Evolutionary conservation across 2,329 filamentous ascomycete species (phyloP), one percentile per base, ranked within the genome.

Genomic region (Trichoderma sp.): DNA sequence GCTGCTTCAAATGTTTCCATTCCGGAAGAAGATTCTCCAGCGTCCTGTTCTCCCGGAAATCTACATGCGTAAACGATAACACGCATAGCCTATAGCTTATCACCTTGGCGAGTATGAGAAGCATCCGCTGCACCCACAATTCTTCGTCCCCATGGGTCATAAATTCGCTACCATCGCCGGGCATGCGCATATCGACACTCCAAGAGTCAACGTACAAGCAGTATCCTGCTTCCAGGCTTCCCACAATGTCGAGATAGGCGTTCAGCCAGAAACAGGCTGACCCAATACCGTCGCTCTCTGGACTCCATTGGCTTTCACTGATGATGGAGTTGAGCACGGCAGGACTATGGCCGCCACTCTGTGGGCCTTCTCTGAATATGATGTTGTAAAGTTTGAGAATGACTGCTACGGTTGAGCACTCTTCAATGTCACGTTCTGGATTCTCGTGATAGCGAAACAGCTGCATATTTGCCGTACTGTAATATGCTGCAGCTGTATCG

Each of bases 231-330:
- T 93, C 91, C 18, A 98, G 84, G 80, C 94, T 97, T 74, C 90
- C 93, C 32, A 98, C 85, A n/a, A 98, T 85, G 79, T 98, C 95
- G 87, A 97, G 92, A 18, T 92, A 92, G 18, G 97, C 90, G 76
- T 97, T 97, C 47, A 98, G 85, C 95, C 95, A 98, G 82, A 98
- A 98, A 80, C 95, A 98, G 1, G 95, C 94, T 0, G 91, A 89
- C 1, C 94, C 95, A 24, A 97, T 89, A 0, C 95, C 94, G 1
- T 86, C 88, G 43, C 92, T 92, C 73, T 86, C 89, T 0, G 93
- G 93, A 76, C 93, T 92, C 95, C 95, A 98, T 5, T 91, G 90
- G 77, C 94, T 97, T 78, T 97, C 94, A 73, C 94, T 93, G 77
- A 98, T 95, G 64, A 97, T 84, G 3, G 70, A 68, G 26, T 63